phyloP scores from a whole-genome alignment of 176 grass and related monocot genomes.

The Phoenix dactylifera region DNA sequence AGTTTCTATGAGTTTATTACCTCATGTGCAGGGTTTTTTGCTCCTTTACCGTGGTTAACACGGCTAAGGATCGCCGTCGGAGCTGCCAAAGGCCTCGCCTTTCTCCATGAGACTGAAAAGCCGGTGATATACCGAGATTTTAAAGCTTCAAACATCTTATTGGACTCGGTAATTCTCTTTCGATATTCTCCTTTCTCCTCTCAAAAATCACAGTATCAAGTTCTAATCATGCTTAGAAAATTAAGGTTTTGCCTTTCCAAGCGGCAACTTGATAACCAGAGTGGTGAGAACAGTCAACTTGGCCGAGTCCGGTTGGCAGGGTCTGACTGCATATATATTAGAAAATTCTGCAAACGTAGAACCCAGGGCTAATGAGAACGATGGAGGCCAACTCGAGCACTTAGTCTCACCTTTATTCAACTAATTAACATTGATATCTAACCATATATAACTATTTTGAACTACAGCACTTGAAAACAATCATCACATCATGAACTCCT shows the following conservation, averaged over 20 bases:
- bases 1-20: background rate
- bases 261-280: too few relatives aligned
- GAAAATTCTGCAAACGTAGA: background rate
- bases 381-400: slow-evolving; percentile 22
- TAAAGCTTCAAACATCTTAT: slow-evolving; percentile 93
- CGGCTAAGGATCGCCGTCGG: slow-evolving; percentile 82
- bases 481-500: too few relatives aligned
- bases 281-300: too few relatives aligned
- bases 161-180: slow-evolving; percentile 53
- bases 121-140: slow-evolving; percentile 96
- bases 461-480: too few relatives aligned
- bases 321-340: background rate
- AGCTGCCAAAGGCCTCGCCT: slow-evolving; percentile 69
- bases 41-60: slow-evolving; percentile 80
- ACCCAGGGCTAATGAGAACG: slow-evolving; percentile 9
- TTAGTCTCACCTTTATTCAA: background rate
- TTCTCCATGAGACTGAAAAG: slow-evolving; percentile 84
- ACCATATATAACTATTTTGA: too few relatives aligned
- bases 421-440: too few relatives aligned
- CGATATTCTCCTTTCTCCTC: background rate
- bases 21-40: slow-evolving; percentile 36
- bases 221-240: too few relatives aligned
- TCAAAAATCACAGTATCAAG: too few relatives aligned
- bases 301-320: too few relatives aligned
- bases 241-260: too few relatives aligned